Percentiles rank a stretch among this genome's conserved stretches.
Evolutionary conservation across 192 early-diverging fungal genomes (phyloP).

Genomic region (Entomortierella beljakovae): DNA sequence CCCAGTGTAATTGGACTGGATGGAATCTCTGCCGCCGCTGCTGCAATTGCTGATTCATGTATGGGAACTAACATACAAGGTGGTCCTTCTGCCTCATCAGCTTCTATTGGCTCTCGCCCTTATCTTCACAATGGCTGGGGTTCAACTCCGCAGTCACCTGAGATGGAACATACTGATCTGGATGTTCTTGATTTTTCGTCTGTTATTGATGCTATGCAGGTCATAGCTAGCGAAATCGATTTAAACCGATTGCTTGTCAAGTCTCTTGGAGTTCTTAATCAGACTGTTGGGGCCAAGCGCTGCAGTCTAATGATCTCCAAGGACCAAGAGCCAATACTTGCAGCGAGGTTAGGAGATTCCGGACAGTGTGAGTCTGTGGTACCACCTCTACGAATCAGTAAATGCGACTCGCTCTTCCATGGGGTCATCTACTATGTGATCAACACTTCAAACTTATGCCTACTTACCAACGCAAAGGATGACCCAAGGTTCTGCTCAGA

Average conservation of each 20-base stretch:
- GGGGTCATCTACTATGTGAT: slow-evolving; percentile 52
- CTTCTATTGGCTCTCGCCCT: background rate
- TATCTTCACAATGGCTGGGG: slow-evolving; percentile 15
- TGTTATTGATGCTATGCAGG: slow-evolving; percentile 51
- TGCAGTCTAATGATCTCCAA: slow-evolving; percentile 43
- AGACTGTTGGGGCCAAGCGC: slow-evolving; percentile 42
- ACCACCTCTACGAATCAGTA: slow-evolving; percentile 24
- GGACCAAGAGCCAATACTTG: slow-evolving; percentile 38
- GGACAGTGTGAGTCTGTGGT: slow-evolving; percentile 40
- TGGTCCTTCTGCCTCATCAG: background rate
- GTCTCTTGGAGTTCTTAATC: slow-evolving; percentile 43
- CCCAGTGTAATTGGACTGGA: slow-evolving; percentile 28
- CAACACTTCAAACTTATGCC: slow-evolving; percentile 28
- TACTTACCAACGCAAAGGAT: slow-evolving; percentile 46
- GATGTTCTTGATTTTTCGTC: slow-evolving; percentile 49
- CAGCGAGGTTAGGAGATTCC: slow-evolving; percentile 30
- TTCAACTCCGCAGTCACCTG: slow-evolving; percentile 32
- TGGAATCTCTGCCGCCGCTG: slow-evolving; percentile 35
- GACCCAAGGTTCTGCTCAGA: slow-evolving; percentile 49
- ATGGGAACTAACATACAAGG: slow-evolving; percentile 6
- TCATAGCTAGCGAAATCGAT: slow-evolving; percentile 51
- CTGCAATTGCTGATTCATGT: slow-evolving; percentile 39
- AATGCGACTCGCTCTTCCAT: slow-evolving; percentile 39
- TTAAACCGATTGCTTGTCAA: slow-evolving; percentile 41
- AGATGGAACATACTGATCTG: slow-evolving; percentile 37